A percentile compares a stretch with the other conserved stretches of the same genome.
These are phyloP conservation scores for Colletotrichum viniferum DNA, from an alignment of 2,329 filamentous ascomycete species.

Conservation along the genomic window DNA sequence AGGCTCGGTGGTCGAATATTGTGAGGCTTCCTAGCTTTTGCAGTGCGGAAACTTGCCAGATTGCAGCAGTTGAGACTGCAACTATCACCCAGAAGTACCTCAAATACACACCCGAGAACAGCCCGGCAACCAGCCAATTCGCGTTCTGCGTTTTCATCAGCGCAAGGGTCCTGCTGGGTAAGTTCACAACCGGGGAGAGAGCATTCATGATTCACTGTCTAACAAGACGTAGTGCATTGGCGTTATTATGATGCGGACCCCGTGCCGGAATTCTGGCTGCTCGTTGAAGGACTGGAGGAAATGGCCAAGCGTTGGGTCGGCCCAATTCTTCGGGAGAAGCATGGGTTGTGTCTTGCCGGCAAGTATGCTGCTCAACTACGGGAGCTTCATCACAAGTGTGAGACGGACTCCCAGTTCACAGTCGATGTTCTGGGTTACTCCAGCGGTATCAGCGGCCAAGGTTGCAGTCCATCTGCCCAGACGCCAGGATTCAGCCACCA, in stretches of 20 bases:
- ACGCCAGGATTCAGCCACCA: constrained; percentile 8
- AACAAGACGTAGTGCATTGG: constrained; percentile 28
- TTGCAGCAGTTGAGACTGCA: constrained; percentile 49
- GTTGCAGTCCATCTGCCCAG: constrained; percentile 1
- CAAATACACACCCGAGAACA: constrained; percentile 32
- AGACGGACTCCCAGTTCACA: constrained; percentile 3
- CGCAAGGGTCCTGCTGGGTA: constrained; percentile 43
- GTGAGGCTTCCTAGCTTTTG: constrained; percentile 43
- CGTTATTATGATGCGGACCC: constrained; percentile 27
- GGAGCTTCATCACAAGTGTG: constrained; percentile 16
- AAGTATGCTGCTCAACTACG: constrained; percentile 25
- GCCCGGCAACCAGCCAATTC: constrained; percentile 41
- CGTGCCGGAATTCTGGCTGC: constrained; percentile 29
- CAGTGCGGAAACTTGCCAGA: constrained; percentile 53
- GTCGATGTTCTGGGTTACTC: constrained; percentile 26
- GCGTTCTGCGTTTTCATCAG: constrained; percentile 51
- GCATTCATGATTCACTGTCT: background rate
- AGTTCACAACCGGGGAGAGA: background rate
- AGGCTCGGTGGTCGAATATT: constrained; percentile 30
- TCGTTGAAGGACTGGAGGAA: constrained; percentile 32
- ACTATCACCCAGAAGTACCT: constrained; percentile 52
- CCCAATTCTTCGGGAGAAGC: background rate
- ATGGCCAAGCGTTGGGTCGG: constrained; percentile 34
- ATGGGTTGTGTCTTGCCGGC: constrained; percentile 19
- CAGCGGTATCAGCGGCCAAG: constrained; percentile 1